Base-by-base conservation (phyloP, 768 basidiomycete genomes). In the Tylopilus rubrobrunneus region DNA sequence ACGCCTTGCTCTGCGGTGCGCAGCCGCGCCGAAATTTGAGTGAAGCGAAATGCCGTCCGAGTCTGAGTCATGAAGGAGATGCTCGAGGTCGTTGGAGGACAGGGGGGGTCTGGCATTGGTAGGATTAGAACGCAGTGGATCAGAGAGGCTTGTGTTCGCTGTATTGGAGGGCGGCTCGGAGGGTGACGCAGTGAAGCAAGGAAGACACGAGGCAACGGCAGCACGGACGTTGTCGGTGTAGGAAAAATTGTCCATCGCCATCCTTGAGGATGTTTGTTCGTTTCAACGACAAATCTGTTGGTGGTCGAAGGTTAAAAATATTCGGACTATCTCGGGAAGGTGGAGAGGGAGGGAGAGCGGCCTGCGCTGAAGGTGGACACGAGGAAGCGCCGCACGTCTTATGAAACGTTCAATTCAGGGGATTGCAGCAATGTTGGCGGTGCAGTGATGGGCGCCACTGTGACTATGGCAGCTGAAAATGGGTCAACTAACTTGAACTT, bases 21-120 rank as follows among this genome's bases (percentile, higher is more conserved):
- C 8, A 14, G 72, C 57, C 3, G 52, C 43, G 23, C 78, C 82
- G 6, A 82, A 67, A 60, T 85, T 83, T 7, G 87, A 85, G 66
- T 88, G 85, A 39, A 87, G 63, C 1, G 85, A 87, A 48, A 87
- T 75, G 7, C 76, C 81, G 49, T 88, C 86, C 8, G 72, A 71
- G 56, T 81, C 81, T 28, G 78, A 53, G 64, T 79, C 77, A 1
- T 62, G 74, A n/a, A 81, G 73, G 45, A 82, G 74, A 34, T 77
- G 71, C 45, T 81, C 77, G 56, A 81, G 78, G 60, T 79, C 78
- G 61, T 72, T 65, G 46, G 62, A 51, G 7, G 65, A 58, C 27
- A 59, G 44, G 6, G 55, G 40, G 17, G 54, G 37, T 25, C 61
- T 51, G 11, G 57, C 65, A 7, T 1, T 42, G 29, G 25, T 25